Evolutionary conservation across 177 flowering plant species (phyloP), one percentile per base, ranked within the genome.

Genomic region (Vitis hybrid): DNA sequence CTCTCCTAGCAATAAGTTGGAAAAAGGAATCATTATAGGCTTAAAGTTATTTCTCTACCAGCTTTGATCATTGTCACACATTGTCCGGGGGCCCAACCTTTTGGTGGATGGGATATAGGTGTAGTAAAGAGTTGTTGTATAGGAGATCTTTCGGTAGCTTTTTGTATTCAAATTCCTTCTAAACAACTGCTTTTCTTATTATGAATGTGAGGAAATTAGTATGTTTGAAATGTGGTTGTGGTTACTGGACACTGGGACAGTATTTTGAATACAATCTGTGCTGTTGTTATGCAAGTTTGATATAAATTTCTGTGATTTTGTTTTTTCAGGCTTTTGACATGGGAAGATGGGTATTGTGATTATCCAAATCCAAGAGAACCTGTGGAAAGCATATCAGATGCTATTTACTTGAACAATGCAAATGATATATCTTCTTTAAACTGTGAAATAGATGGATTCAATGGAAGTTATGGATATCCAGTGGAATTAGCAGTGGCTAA

Each of bases 281-380:
- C 31, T 28, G 31, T 28, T 28, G 31, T 28, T 28, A 28, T 28
- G 31, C 62, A 44, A n/a, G 47, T 62, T 51, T 71, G 67, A 62
- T 55, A 56, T 8, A 18, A 22, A 13, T 53, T 63, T 14, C 54
- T 38, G 47, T 38, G 47, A 5, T 38, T 18, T 50, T 72, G 11
- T 69, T 71, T n/a, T 75, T 77, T 63, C 79, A 91, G 97, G 88
- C 69, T 79, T 51, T 79, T 92, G 82, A 78, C 76, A 12, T 90
- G 86, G 89, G 97, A 89, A 72, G 97, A 91, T 84, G 93, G 91
- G 20, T 94, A 84, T 64, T 86, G 73, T 80, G 78, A 82, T 67
- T 71, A 64, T 77, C 73, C 76, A 59, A 77, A 75, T 75, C 71
- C 73, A 50, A 75, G 65, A 66, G 73, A 72, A n/a, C n/a, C 73